Percentiles rank a stretch among this genome's conserved stretches.
phyloP scores from a whole-genome alignment of 352 stramenopile species.

The Pythium utonaiense region DNA sequence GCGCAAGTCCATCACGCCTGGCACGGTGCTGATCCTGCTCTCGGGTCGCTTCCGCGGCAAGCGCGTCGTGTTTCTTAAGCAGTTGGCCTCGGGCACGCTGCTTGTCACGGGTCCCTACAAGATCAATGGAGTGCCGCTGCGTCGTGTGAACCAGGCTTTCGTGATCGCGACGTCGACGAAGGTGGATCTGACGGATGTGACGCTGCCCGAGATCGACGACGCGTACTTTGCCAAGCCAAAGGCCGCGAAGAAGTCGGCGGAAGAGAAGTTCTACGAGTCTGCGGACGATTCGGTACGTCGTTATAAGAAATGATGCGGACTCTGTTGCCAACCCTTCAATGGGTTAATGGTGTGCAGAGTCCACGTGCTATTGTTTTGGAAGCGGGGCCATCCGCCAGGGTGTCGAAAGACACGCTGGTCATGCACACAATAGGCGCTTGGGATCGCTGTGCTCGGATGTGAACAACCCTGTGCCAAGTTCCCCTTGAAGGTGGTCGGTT shows the following conservation, averaged over 20 bases:
- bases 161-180: constrained; percentile 98
- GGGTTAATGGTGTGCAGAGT: background rate
- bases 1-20: constrained; percentile 93
- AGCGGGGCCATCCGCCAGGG: background rate
- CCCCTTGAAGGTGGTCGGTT: constrained; percentile 19
- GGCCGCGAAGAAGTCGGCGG: constrained; percentile 72
- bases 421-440: constrained; percentile 48
- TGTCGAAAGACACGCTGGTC: background rate
- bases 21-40: constrained; percentile 97
- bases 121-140: constrained; percentile 96
- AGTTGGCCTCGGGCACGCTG: constrained; percentile 92
- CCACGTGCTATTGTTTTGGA: background rate
- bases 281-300: constrained; percentile 24
- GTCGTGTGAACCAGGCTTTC: constrained; percentile 96
- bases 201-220: constrained; percentile 91
- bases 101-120: constrained; percentile 95
- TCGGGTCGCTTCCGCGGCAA: constrained; percentile 97
- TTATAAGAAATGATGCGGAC: background rate
- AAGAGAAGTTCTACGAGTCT: constrained; percentile 87
- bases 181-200: constrained; percentile 90
- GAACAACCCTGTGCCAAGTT: constrained; percentile 2
- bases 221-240: constrained; percentile 92
- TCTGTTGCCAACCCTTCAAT: background rate
- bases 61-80: constrained; percentile 97
- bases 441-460: constrained; percentile 44